Evolutionary conservation across 2,329 filamentous ascomycete species (phyloP).

Genomic region (Dactylellina sp.): DNA sequence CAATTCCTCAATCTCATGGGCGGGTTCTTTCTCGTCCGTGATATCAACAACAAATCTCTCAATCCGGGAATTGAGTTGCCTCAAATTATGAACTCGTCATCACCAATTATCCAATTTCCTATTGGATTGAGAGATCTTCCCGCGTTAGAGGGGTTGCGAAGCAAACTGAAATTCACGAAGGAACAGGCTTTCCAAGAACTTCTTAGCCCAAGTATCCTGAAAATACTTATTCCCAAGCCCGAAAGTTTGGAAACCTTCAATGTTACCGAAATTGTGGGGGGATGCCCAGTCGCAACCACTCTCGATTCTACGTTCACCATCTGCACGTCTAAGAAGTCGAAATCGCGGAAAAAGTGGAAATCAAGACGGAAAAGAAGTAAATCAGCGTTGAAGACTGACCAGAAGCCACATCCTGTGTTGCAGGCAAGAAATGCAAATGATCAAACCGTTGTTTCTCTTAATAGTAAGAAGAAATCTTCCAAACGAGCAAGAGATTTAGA

Average conservation of each 20-base stretch:
- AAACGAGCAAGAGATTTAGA: too few relatives aligned
- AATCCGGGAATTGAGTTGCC: neutral
- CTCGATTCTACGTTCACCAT: too few relatives aligned
- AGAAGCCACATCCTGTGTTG: too few relatives aligned
- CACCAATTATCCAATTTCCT: neutral
- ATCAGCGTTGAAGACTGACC: too few relatives aligned
- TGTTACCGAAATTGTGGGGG: too few relatives aligned
- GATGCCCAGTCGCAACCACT: too few relatives aligned
- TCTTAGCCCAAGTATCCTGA: slow-evolving; percentile 12
- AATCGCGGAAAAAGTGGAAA: too few relatives aligned
- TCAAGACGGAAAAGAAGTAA: too few relatives aligned
- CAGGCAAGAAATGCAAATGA: too few relatives aligned
- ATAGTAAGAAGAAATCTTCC: too few relatives aligned
- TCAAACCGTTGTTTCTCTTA: too few relatives aligned
- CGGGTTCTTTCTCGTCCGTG: slow-evolving; percentile 17
- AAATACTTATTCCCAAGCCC: neutral
- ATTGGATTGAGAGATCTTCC: slow-evolving; percentile 5
- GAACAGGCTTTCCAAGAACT: neutral
- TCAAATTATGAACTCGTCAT: neutral
- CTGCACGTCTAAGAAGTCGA: too few relatives aligned
- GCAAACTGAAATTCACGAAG: slow-evolving; percentile 20
- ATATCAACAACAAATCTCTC: neutral
- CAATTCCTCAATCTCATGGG: slow-evolving; percentile 19
- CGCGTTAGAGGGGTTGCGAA: slow-evolving; percentile 15
- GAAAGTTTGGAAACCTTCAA: neutral